Base-by-base conservation (phyloP, 2,329 filamentous ascomycete species). In the Sclerotinia nivalis region DNA sequence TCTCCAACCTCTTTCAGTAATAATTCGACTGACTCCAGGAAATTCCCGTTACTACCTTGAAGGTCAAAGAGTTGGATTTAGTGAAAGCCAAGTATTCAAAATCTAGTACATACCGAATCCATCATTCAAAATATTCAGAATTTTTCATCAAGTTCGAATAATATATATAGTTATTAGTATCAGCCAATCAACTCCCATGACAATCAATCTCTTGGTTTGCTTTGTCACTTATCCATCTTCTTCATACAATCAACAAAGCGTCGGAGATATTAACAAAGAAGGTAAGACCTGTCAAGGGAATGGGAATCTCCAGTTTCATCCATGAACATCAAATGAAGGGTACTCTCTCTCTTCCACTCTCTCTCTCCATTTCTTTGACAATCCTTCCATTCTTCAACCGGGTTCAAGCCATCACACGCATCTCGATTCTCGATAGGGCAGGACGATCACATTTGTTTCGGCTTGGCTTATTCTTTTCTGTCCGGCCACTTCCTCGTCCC, bases 381-480 rank as follows among this genome's bases (percentile, higher is more conserved):
- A 28, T 20, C 56, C 56, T 43, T 43, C 37, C 13, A 59, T 40
- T 59, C 37, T 28, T 55, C 34, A 54, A 25, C 50, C 50, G n/a
- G 56, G 37, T 40, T 43, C 20, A 22, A 25, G 56, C 34, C 34
- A 58, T 58, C 37, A 59, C 56, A 59, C 8, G 34, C 40, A 64
- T 50, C 60, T 64, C 43, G 25, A 64, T 64, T 64, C 25, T 64
- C 60, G 56, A 64, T 50, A 64, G 43, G 60, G 60, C 43, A 64
- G 60, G 60, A 64, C 60, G 60, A 64, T 64, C 60, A 64, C 43
- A 28, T 3, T 43, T 59, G 34, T 43, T 28, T 59, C 31, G 56
- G n/a, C 56, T 40, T 59, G 34, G 34, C 22, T 40, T 55, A 22
- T 40, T 5, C 22, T 25, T 59, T 40, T 22, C 34, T 40, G 34